Base-by-base conservation (phyloP, 2,329 filamentous ascomycete species). In the Sarocladium oryzae region DNA sequence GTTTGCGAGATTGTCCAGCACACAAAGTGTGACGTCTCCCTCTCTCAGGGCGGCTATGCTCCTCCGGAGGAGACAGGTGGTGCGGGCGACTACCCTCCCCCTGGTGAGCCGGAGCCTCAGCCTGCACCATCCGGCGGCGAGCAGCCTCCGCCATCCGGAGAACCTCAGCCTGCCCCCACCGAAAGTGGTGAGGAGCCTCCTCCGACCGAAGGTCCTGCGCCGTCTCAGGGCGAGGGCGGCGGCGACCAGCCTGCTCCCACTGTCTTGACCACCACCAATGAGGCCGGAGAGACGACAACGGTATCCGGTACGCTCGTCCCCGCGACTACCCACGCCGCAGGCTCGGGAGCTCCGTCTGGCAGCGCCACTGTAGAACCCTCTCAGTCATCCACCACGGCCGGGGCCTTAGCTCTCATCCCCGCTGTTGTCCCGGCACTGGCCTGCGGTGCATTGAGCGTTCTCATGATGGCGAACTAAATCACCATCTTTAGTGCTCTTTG, bases 1-100 rank as follows among this genome's bases (percentile, higher is more conserved):
- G 55, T 66, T 51, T 70, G 68, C 61, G 63, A 61, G 54, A 53
- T 69, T 48, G 55, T 67, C 24, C 60, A 66, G 24, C 61, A 60
- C 52, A 69, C 67, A 28, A 55, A 60, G 50, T 71, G 68, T 58
- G 54, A 59, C 28, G 54, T 62, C 43, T 58, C 60, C 45, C 56
- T 63, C 48, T 63, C 64, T 23, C 30, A 37, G 13, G 46, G 46
- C 32, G 46, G 30, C 13, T 28, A 15, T 21, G 46, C 33, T 37
- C 46, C 46, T 37, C 33, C 46, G 15, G 30, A 37, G 32, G 43
- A 48, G 21, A 48, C 43, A 6, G 28, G 16, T 23, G 28, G 43
- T 15, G 15, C 11, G 5, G 43, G 43, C 43, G 15, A 32, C 28
- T 48, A 48, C 18, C 43, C 43, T 33, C 28, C 28, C 13, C 28